phyloP scores from a whole-genome alignment of 148 eudicot species.

The Amaranthus palmeri region DNA sequence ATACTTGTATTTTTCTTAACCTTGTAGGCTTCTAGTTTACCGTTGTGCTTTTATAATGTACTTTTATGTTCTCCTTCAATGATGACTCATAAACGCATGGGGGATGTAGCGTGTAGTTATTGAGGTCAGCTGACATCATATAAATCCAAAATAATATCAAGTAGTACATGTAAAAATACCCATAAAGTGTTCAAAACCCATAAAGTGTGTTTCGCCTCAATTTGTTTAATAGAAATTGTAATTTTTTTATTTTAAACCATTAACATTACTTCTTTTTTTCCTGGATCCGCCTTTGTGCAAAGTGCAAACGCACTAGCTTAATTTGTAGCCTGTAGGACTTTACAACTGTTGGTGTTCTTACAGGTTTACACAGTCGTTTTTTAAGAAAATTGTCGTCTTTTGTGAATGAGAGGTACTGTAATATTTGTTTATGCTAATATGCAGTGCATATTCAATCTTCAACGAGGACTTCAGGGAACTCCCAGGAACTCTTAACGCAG shows the following conservation, averaged over 20 bases:
- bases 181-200: too few relatives aligned
- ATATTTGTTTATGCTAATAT: conserved; percentile 8
- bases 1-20: not conserved
- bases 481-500: conserved; percentile 94
- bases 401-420: not conserved
- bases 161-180: too few relatives aligned
- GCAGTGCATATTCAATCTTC: conserved; percentile 95
- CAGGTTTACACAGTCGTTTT: not conserved
- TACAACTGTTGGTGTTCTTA: not conserved
- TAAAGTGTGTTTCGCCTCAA: too few relatives aligned
- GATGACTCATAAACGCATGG: not conserved
- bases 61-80: not conserved
- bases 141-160: too few relatives aligned
- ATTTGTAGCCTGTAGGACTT: not conserved
- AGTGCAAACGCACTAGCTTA: too few relatives aligned
- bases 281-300: too few relatives aligned
- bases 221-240: too few relatives aligned
- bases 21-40: not conserved
- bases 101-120: too few relatives aligned
- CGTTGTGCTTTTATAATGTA: not conserved
- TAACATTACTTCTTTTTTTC: too few relatives aligned
- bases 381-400: not conserved
- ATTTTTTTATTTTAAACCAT: too few relatives aligned
- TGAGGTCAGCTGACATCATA: too few relatives aligned
- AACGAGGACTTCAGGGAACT: conserved; percentile 95